Conservation (phyloP, 176 grass and related monocot species). For the Pontederia paniculata region DNA sequence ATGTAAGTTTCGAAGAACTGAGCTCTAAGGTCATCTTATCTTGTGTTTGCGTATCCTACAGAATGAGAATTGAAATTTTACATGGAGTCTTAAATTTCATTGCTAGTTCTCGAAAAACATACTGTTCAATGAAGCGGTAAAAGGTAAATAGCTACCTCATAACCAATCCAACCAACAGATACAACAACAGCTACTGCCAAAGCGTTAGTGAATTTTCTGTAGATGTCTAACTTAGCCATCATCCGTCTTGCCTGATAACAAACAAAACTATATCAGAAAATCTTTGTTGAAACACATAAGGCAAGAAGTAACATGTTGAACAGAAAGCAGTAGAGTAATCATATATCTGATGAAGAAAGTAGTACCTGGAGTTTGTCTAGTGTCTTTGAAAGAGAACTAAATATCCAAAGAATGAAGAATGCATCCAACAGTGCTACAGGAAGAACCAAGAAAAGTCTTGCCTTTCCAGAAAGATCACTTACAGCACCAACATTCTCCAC, state of each 20-base stretch:
- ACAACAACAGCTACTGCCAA: constrained; percentile 72
- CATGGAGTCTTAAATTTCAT: constrained; percentile 12
- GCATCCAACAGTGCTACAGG: constrained; percentile 95
- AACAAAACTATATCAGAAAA: background rate
- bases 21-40: too few relatives aligned
- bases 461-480: constrained; percentile 93
- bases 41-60: too few relatives aligned
- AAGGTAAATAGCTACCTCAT: constrained; percentile 35
- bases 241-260: constrained; percentile 64
- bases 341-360: background rate
- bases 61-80: too few relatives aligned
- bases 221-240: constrained; percentile 88
- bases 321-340: background rate
- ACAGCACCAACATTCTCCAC: too few relatives aligned
- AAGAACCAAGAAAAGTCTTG: constrained; percentile 90
- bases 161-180: constrained; percentile 80
- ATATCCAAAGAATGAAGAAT: constrained; percentile 95
- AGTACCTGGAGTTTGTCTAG: constrained; percentile 77
- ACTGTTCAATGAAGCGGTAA: background rate
- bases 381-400: constrained; percentile 90
- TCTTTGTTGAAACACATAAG: background rate
- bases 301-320: background rate
- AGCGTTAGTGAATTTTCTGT: constrained; percentile 88
- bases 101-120: background rate
- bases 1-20: too few relatives aligned